Conservation (phyloP, 345 rosid species). For the Rhodamnia argentea region DNA sequence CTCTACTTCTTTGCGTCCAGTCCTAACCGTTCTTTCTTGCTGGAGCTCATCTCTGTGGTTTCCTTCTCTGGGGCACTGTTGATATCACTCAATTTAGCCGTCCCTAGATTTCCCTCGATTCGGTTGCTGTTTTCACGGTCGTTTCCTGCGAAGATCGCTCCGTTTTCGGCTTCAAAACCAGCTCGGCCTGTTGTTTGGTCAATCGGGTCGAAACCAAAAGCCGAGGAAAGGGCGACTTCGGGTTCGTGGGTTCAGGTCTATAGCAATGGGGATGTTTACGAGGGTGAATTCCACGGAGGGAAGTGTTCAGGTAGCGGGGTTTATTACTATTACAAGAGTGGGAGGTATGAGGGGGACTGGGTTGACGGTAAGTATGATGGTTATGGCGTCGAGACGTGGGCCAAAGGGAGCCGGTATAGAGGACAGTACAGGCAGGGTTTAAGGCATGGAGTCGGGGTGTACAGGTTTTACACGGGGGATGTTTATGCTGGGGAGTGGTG, state of each 20-base stretch:
- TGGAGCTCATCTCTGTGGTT: slow-evolving; percentile 23
- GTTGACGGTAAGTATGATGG: slow-evolving; percentile 78
- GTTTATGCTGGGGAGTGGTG: slow-evolving; percentile 89
- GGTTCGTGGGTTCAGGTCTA: slow-evolving; percentile 67
- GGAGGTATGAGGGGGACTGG: slow-evolving; percentile 87
- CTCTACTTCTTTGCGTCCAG: slow-evolving; percentile 29
- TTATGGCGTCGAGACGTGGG: slow-evolving; percentile 83
- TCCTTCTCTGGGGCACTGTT: slow-evolving; percentile 29
- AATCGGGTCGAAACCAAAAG: slow-evolving; percentile 60
- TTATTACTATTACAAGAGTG: slow-evolving; percentile 57
- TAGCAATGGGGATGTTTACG: slow-evolving; percentile 72
- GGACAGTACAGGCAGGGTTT: slow-evolving; percentile 79
- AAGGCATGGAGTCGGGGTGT: slow-evolving; percentile 81
- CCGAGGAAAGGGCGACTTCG: slow-evolving; percentile 34
- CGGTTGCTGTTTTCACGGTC: slow-evolving; percentile 53
- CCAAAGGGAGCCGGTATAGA: slow-evolving; percentile 71
- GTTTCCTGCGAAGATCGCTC: slow-evolving; percentile 29
- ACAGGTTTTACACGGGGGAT: slow-evolving; percentile 70
- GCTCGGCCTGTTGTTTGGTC: slow-evolving; percentile 68
- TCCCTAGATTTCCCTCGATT: slow-evolving; percentile 50
- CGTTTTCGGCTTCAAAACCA: slow-evolving; percentile 20
- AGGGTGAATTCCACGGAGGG: slow-evolving; percentile 74
- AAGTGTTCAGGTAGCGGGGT: slow-evolving; percentile 83
- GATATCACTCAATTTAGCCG: slow-evolving; percentile 39
- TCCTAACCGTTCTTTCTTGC: slow-evolving; percentile 17